phyloP scores from a whole-genome alignment of 2,329 filamentous ascomycete genomes.

The Hymenoscyphus salicellus region DNA sequence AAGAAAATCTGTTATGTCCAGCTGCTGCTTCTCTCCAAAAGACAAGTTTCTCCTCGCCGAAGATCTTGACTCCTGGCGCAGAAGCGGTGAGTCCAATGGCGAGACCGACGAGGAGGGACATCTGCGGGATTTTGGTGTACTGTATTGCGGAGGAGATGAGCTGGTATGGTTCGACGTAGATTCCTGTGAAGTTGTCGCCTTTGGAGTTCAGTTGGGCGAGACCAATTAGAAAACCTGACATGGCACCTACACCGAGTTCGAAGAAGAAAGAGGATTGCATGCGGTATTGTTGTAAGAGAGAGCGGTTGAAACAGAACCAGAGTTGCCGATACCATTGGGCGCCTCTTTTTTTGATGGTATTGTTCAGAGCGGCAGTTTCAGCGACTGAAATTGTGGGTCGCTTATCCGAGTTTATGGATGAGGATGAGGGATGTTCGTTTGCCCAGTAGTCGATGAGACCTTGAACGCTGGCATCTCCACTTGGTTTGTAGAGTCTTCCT shows the following conservation, averaged over 20 bases:
- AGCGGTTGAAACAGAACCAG: constrained; percentile 51
- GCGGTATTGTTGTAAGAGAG: constrained; percentile 57
- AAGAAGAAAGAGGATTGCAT: constrained; percentile 50
- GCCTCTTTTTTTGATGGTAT: constrained; percentile 49
- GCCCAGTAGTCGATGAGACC: constrained; percentile 50
- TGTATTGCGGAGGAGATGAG: constrained; percentile 52
- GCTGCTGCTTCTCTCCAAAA: constrained; percentile 55
- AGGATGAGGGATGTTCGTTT: constrained; percentile 27
- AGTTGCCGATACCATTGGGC: constrained; percentile 49
- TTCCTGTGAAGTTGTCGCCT: constrained; percentile 52
- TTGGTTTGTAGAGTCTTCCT: constrained; percentile 48
- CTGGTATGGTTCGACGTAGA: constrained; percentile 50
- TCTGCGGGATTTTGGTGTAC: constrained; percentile 48
- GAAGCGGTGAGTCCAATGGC: constrained; percentile 54
- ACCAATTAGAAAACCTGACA: constrained; percentile 54
- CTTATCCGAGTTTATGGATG: constrained; percentile 28
- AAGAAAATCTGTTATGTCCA: constrained; percentile 54
- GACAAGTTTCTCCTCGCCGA: constrained; percentile 54
- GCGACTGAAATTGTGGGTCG: constrained; percentile 35
- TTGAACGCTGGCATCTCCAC: constrained; percentile 47
- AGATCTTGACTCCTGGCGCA: constrained; percentile 54
- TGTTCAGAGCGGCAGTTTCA: constrained; percentile 42
- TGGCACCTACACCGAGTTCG: constrained; percentile 51
- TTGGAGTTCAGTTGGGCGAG: constrained; percentile 49
- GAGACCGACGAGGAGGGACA: constrained; percentile 52